Conservation (phyloP, 164 flowering plant genomes). For the Macadamia integrifolia region DNA sequence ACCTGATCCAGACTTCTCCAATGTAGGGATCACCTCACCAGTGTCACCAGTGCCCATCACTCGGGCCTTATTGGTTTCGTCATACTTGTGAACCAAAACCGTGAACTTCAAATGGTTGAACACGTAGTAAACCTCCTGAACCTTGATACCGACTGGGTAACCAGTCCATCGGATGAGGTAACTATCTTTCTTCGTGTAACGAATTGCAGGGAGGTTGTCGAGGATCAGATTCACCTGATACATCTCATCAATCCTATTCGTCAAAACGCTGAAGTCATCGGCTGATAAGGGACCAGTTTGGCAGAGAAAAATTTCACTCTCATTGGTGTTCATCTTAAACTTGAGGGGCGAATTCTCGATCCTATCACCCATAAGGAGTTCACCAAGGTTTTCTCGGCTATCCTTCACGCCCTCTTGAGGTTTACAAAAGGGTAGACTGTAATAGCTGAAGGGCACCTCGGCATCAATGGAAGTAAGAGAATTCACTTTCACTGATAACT, state of each 20-base stretch:
- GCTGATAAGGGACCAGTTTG: constrained; percentile 41
- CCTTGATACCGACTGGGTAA: constrained; percentile 69
- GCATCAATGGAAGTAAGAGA: constrained; percentile 16
- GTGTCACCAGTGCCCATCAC: constrained; percentile 88
- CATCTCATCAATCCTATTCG: constrained; percentile 75
- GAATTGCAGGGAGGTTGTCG: constrained; percentile 68
- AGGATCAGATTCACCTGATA: constrained; percentile 80
- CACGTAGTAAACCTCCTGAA: constrained; percentile 52
- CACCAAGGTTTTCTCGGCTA: constrained; percentile 79
- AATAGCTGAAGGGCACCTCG: too few species aligned
- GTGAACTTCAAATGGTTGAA: constrained; percentile 76
- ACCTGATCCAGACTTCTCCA: constrained; percentile 32
- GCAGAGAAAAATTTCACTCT: constrained; percentile 57
- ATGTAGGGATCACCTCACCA: constrained; percentile 50
- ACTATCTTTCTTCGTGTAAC: constrained; percentile 58
- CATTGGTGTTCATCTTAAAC: constrained; percentile 60
- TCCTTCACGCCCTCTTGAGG: constrained; percentile 71
- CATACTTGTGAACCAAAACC: constrained; percentile 73
- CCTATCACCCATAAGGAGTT: constrained; percentile 86
- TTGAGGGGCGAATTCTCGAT: constrained; percentile 76
- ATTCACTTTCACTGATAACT: constrained; percentile 61
- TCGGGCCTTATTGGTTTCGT: constrained; percentile 63
- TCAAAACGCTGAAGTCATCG: constrained; percentile 45
- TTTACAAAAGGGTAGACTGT: constrained; percentile 26
- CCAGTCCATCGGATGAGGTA: constrained; percentile 64